Evolutionary conservation across 352 stramenopile genomes (phyloP), one percentile per base, ranked within the genome.

Genomic region (Pythium chondricola): DNA sequence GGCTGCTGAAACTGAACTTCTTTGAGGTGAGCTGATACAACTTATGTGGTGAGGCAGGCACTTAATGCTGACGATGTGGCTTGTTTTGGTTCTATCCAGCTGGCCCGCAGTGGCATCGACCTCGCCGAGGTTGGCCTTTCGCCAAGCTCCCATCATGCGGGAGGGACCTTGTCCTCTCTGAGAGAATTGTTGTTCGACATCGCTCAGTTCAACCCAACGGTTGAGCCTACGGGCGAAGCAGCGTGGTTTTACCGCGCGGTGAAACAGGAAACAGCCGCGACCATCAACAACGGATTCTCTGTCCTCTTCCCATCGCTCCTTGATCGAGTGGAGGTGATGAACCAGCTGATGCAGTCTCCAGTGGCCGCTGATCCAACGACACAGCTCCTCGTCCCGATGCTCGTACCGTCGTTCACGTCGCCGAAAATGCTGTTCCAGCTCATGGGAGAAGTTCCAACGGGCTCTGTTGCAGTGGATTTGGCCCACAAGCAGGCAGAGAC

Each of bases 1-100:
- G 76, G 17, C 40, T 95, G 8, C 53, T 95, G 11, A 95, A 95
- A 44, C 52, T 92, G 4, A 95, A 95, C 61, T 87, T 95, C 37
- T 95, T 91, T 25, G 83, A 95, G 76, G 82, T 93, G 64, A 45
- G 67, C 27, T 30, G 11, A 41, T 4, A 33, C 29, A 27, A 21
- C 6, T 32, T 32, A 46, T 46, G 6, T 42, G 16, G n/a, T 21
- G 13, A 6, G 7, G 38, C 38, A 26, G 29, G 8, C 8, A 33
- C 29, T 33, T 8, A 33, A 13, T 8, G 13, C n/a, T 5, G 18
- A 21, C 4, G 41, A 4, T 30, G 6, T 48, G 26, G 38, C 16
- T n/a, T 32, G 6, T 22, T 27, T 11, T 26, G 21, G 10, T 11
- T 54, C 18, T 3, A 20, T 54, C 9, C 57, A 92, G 82, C 67